phyloP scores from a whole-genome alignment of 805 yeast genomes.

The Cephaloascus albidus region DNA sequence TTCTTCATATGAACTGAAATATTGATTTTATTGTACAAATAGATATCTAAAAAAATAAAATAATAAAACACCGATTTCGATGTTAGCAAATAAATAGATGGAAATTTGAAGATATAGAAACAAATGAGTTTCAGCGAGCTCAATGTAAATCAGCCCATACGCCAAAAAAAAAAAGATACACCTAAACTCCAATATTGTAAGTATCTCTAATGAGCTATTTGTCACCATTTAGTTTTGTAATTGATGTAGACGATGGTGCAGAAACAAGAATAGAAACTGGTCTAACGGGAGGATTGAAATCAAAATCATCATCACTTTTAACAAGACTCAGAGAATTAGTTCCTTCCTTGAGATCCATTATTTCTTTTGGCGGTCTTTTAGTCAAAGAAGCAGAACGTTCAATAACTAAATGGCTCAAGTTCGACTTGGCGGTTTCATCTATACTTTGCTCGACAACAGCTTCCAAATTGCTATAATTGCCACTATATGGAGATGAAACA shows the following conservation, averaged over 20 bases:
- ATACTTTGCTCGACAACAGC: background rate
- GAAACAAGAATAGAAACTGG: background rate
- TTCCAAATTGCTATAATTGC: background rate
- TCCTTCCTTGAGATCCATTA: background rate
- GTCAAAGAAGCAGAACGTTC: background rate
- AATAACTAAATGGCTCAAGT: too few species aligned
- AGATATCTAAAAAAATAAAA: too few species aligned
- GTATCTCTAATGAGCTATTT: too few species aligned
- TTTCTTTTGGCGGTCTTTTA: background rate
- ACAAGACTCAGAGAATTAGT: too few species aligned
- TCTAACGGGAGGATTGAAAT: background rate
- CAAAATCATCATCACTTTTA: background rate
- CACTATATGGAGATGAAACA: background rate
- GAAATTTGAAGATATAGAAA: too few species aligned
- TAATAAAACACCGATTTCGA: too few species aligned
- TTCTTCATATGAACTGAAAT: background rate
- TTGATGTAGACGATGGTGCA: background rate
- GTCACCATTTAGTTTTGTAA: background rate
- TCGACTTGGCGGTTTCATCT: background rate
- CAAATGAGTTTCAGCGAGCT: too few species aligned
- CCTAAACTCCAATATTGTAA: too few species aligned
- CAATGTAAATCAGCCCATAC: too few species aligned
- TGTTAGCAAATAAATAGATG: too few species aligned
- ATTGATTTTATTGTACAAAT: background rate
- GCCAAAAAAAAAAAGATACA: too few species aligned